Evolutionary conservation across 129 eudicot genomes (phyloP), one percentile per base, ranked within the genome.

Genomic region (Lonicera japonica): DNA sequence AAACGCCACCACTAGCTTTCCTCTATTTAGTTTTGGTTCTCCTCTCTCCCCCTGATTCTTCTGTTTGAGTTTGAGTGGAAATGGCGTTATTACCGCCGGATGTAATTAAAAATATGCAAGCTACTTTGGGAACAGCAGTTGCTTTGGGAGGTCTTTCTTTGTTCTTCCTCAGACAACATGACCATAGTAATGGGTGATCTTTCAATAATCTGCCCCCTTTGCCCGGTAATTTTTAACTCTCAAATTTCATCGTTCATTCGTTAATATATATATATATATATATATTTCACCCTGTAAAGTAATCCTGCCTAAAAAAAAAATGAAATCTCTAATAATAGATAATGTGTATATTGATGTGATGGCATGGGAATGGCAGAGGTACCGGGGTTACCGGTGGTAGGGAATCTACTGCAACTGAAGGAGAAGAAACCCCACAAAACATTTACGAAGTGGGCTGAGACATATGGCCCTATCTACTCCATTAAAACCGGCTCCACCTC

Each of bases 361-460:
- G n/a, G n/a, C n/a, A n/a, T 5, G 10, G 1, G 15, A 58, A 48
- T 25, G 12, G 71, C 86, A 89, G 94, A 41, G 82, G 84, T 91
- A 56, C 86, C 94, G 9, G 99, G 99, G 63, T 47, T 88, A 41
- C 99, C 94, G 25, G 63, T 88, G 61, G 43, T 88, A 41, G 99
- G 99, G 67, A 88, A 88, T 81, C 63, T 88, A 45, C 74, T 88
- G 76, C 99, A 94, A 45, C 62, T 94, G 75, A 88, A 77, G 58
- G 96, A 94, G 87, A 88, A 88, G 79, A 94, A 94, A 61, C 99
- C 99, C 25, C 86, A 81, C 77, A 85, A 68, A 74, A 88, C 95
- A 1, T 94, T 92, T 68, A 78, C 89, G 13, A 81, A 68, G 56
- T 94, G 96, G 95, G 95, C 96, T 19, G 83, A 79, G 60, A 70